Conservation (phyloP, 306 rosid species). For the Rosa multiflora region DNA sequence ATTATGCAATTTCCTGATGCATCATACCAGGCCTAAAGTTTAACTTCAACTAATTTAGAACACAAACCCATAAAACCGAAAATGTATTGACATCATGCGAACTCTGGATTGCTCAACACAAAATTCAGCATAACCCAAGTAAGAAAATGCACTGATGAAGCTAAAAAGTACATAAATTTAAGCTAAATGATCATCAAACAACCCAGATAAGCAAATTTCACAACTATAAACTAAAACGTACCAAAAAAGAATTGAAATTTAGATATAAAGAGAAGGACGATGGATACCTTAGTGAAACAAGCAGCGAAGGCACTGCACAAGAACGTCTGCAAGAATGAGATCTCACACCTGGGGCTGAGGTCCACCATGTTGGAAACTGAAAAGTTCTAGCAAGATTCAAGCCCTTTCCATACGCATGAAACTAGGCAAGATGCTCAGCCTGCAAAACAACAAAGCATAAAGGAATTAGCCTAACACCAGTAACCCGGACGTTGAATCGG, state of each 20-base stretch:
- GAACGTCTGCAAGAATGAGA: conserved; percentile 67
- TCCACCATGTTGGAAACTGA: conserved; percentile 53
- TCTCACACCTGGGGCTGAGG: conserved; percentile 61
- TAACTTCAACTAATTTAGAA: neutral
- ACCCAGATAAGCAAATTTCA: conserved; percentile 11
- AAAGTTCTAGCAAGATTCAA: too few species aligned
- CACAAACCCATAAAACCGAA: neutral
- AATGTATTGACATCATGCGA: neutral
- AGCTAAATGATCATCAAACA: neutral
- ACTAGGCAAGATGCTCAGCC: too few species aligned
- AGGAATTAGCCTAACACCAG: too few species aligned
- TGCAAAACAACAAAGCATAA: too few species aligned
- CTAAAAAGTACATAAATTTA: neutral
- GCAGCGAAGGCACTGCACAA: conserved; percentile 94
- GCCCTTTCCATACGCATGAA: too few species aligned
- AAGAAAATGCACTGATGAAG: neutral
- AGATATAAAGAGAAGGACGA: neutral
- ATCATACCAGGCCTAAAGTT: neutral
- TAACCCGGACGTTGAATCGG: too few species aligned
- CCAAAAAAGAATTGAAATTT: conserved; percentile 4
- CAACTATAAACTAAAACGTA: neutral
- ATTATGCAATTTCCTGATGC: neutral
- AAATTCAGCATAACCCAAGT: conserved; percentile 9
- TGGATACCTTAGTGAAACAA: conserved; percentile 80
- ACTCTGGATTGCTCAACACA: neutral